A percentile compares a stretch with the other conserved stretches of the same genome.
phyloP scores from a whole-genome alignment of 495 filamentous ascomycete genomes.

The Lophium mytilinum region DNA sequence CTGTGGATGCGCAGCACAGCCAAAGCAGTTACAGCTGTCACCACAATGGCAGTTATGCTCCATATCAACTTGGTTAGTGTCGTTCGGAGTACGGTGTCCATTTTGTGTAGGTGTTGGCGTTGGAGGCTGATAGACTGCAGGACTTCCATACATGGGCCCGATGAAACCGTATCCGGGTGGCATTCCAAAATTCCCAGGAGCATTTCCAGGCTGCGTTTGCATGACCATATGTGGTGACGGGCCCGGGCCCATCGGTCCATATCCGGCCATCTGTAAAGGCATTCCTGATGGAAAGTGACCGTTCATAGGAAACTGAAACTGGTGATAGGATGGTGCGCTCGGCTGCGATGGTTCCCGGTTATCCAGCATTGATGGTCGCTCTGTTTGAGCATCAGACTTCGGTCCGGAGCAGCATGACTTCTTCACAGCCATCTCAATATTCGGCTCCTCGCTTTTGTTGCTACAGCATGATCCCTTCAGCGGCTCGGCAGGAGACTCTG shows the following conservation, averaged over 20 bases:
- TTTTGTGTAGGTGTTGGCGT: not conserved
- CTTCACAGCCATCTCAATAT: slow-evolving; percentile 1
- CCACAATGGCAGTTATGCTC: slow-evolving; percentile 29
- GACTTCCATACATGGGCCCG: slow-evolving; percentile 13
- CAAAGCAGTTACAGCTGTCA: slow-evolving; percentile 26
- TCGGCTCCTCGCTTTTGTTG: slow-evolving; percentile 1
- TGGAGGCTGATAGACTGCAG: slow-evolving; percentile 6
- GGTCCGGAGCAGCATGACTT: slow-evolving; percentile 19
- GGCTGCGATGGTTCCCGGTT: not conserved
- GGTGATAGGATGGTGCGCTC: no score
- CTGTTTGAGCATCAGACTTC: not conserved
- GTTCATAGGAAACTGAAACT: no score
- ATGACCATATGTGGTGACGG: not conserved
- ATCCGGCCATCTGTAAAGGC: no score
- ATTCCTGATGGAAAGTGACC: no score
- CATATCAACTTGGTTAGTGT: not conserved
- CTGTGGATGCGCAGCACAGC: slow-evolving; percentile 27
- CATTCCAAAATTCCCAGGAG: not conserved
- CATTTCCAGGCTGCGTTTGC: not conserved
- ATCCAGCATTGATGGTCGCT: not conserved
- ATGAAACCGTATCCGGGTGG: slow-evolving; percentile 11
- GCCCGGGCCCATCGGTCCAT: no score
- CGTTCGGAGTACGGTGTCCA: not conserved
- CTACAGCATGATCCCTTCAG: slow-evolving; percentile 16
- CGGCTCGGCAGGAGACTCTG: not conserved